A percentile compares a stretch with the other conserved stretches of the same genome.
These are phyloP conservation scores for Apiospora hydei DNA, from an alignment of 2,329 filamentous ascomycete genomes.

Conservation along the genomic window DNA sequence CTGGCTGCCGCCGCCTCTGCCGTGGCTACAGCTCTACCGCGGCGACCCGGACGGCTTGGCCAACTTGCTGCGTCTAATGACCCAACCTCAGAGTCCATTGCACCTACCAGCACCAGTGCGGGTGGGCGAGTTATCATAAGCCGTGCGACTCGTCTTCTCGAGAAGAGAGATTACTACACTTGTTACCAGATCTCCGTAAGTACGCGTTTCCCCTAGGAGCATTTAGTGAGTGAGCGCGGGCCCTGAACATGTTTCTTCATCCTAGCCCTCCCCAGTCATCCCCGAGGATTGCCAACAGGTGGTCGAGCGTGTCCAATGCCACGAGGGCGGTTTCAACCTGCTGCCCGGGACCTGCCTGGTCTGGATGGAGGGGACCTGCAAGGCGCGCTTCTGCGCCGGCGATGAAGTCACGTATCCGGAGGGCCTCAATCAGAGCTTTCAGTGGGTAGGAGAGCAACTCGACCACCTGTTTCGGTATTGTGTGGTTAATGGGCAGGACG, in stretches of 20 bases:
- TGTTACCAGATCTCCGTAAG: constrained; percentile 23
- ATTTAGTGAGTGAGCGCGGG: not conserved
- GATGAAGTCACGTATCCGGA: not conserved
- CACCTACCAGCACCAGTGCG: too few species aligned
- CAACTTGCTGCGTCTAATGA: not conserved
- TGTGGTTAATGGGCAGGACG: constrained; percentile 22
- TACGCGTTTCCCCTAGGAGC: not conserved
- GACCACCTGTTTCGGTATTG: constrained; percentile 21
- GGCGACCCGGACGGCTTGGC: not conserved
- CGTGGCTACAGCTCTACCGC: not conserved
- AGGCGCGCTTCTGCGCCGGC: constrained; percentile 25
- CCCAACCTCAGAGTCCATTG: not conserved
- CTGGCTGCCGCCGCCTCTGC: not conserved
- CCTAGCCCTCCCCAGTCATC: not conserved
- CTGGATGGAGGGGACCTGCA: constrained; percentile 27
- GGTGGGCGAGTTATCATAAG: not conserved
- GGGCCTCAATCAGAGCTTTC: constrained; percentile 22
- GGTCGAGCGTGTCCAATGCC: constrained; percentile 20
- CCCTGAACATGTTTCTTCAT: not conserved
- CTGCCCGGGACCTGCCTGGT: constrained; percentile 25
- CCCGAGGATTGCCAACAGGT: constrained; percentile 25
- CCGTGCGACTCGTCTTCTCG: not conserved
- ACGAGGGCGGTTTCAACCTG: not conserved
- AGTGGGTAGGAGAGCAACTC: constrained; percentile 25
- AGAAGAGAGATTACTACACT: constrained; percentile 27